Base-by-base conservation (phyloP, 1,139 yeast genomes). In the Ogataea hybrid region DNA sequence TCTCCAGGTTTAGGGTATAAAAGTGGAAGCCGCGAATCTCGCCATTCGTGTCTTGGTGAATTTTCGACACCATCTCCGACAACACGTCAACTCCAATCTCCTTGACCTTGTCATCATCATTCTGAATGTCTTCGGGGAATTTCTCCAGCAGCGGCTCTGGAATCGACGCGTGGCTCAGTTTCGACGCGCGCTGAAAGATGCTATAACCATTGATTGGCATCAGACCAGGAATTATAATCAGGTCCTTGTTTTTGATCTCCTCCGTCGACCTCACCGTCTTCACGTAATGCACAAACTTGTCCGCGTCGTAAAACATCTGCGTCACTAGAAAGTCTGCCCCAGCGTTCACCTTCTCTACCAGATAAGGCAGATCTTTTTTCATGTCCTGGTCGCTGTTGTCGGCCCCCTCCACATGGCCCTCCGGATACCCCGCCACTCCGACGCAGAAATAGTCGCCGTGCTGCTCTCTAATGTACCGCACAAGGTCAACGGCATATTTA, bases 241-340 rank as follows among this genome's bases (percentile, higher is more conserved):
- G 66, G 1, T 73, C 67, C 35, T 65, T 53, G 30, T 54, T 58
- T 29, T 60, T 53, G 32, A 76, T 58, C 28, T 54, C 54, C 14
- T 50, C 40, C 29, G 49, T 44, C 7, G 47, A 25, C 36, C 52
- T 50, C 62, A 57, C 44, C 47, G 65, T 52, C 35, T 63, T 53
- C 47, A 79, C 84, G 61, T 77, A 84, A 5, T 56, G 58, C 27
- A 80, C 48, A 54, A 79, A 81, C 55, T 76, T 76, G 28, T 70
- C 73, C 10, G 73, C 79, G 56, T 83, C 86, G 58, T 79, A 83
- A 64, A 90, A 87, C 62, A 84, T 71, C 66, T 92, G 98, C 1
- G 97, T 89, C 51, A 92, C 77, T 43, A 92, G 79, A 59, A 90
- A 92, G 59, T 89, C 94, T 6, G 97, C 98, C 14, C 98, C 98